These are phyloP conservation scores for Nothopassalora personata DNA, from an alignment of 2,329 filamentous ascomycete species.

Conservation along the genomic window DNA sequence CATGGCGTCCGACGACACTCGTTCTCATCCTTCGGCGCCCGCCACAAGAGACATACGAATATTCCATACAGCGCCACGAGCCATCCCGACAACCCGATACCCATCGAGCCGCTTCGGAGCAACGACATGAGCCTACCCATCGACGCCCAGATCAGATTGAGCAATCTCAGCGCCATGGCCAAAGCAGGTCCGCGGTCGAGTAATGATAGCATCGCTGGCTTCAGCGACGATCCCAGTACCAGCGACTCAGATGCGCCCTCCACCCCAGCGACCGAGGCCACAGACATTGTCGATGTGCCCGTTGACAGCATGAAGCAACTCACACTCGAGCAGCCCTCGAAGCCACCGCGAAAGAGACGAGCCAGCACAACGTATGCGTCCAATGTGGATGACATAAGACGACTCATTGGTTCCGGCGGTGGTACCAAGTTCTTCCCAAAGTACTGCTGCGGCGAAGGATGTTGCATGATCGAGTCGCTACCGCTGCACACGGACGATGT, in stretches of 20 bases:
- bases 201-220: conserved; percentile 25
- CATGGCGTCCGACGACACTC: conserved; percentile 26
- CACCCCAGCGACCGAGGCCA: conserved; percentile 39
- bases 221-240: conserved; percentile 16
- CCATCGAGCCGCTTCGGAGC: conserved; percentile 36
- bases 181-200: conserved; percentile 25
- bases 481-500: conserved; percentile 43
- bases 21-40: conserved; percentile 25
- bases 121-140: conserved; percentile 15
- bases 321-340: conserved; percentile 13
- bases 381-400: conserved; percentile 51
- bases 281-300: conserved; percentile 16
- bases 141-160: conserved; percentile 21
- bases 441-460: conserved; percentile 60
- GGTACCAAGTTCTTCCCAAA: conserved; percentile 58
- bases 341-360: conserved; percentile 26
- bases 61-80: conserved; percentile 42
- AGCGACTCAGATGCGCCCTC: conserved; percentile 28
- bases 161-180: conserved; percentile 28
- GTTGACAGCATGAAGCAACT: conserved; percentile 14
- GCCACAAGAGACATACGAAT: conserved; percentile 30
- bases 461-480: conserved; percentile 56
- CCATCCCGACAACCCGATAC: conserved; percentile 44
- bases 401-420: conserved; percentile 52
- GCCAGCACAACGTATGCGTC: conserved; percentile 43